A percentile compares a stretch with the other conserved stretches of the same genome.
Conservation (phyloP, 2,329 filamentous ascomycete species). For the Amphichorda felina region DNA sequence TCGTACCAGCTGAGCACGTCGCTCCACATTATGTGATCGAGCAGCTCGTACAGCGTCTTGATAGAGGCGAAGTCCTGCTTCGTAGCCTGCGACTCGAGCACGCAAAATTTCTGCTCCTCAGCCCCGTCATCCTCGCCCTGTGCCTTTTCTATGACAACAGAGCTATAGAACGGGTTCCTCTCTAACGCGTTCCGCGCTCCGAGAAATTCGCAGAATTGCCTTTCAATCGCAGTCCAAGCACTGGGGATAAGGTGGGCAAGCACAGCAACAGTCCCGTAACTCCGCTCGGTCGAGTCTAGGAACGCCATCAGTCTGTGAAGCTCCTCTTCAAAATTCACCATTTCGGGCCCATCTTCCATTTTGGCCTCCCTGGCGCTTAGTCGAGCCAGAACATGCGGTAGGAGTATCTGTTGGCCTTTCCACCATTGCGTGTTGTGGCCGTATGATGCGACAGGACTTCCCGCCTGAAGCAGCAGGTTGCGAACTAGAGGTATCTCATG, state of each 20-base stretch:
- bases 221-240: slow-evolving; percentile 21
- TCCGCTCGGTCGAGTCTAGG: slow-evolving; percentile 46
- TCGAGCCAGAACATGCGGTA: slow-evolving; percentile 21
- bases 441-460: slow-evolving; percentile 31
- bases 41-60: slow-evolving; percentile 32
- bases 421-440: slow-evolving; percentile 49
- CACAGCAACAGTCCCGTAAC: slow-evolving; percentile 42
- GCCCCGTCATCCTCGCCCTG: slow-evolving; percentile 15
- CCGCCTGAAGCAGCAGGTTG: slow-evolving; percentile 33
- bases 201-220: slow-evolving; percentile 32
- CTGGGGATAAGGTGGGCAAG: slow-evolving; percentile 19
- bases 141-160: slow-evolving; percentile 13
- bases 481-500: slow-evolving; percentile 47
- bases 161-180: slow-evolving; percentile 18
- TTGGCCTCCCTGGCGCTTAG: not conserved
- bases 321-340: slow-evolving; percentile 35
- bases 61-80: slow-evolving; percentile 23
- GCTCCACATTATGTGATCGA: slow-evolving; percentile 36
- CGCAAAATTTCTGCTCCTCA: slow-evolving; percentile 23
- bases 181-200: slow-evolving; percentile 13
- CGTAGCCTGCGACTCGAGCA: slow-evolving; percentile 27
- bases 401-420: slow-evolving; percentile 40
- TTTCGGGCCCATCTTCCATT: slow-evolving; percentile 9
- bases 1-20: slow-evolving; percentile 24
- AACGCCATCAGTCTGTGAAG: slow-evolving; percentile 53